Percentiles rank a stretch among this genome's conserved stretches.
Conservation (phyloP, 2,329 filamentous ascomycete genomes). For the Huntiella savannae region DNA sequence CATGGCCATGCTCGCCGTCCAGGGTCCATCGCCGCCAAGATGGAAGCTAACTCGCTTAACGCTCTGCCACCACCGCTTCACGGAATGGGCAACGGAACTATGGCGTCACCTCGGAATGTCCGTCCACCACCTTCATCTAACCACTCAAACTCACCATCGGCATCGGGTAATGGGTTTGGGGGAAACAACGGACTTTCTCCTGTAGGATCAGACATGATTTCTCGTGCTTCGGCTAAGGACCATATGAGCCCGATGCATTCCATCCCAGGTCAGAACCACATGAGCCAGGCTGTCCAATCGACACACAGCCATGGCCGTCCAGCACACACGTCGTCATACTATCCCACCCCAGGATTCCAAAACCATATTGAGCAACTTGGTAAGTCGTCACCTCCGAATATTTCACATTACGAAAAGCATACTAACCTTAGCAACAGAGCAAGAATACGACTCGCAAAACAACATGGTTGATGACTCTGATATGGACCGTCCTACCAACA, state of each 20-base stretch:
- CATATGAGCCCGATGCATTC: slow-evolving; percentile 18
- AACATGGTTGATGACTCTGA: slow-evolving; percentile 76
- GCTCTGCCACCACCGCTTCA: slow-evolving; percentile 27
- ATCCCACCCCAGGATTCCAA: slow-evolving; percentile 66
- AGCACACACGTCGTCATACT: slow-evolving; percentile 35
- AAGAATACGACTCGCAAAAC: slow-evolving; percentile 84
- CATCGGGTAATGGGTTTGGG: slow-evolving; percentile 26
- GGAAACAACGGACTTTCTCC: slow-evolving; percentile 24
- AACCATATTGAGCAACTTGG: slow-evolving; percentile 91
- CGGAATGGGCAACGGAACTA: slow-evolving; percentile 23
- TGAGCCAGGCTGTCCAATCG: background rate
- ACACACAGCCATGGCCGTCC: too few species aligned
- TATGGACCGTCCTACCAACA: slow-evolving; percentile 27
- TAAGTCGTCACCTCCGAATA: slow-evolving; percentile 39
- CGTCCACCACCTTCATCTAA: slow-evolving; percentile 62
- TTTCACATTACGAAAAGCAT: slow-evolving; percentile 19
- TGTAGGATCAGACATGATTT: slow-evolving; percentile 25
- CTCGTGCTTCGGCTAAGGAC: slow-evolving; percentile 17
- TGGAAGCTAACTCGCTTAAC: slow-evolving; percentile 31
- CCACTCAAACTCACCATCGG: slow-evolving; percentile 41
- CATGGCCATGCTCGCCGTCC: slow-evolving; percentile 59
- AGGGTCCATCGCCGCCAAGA: slow-evolving; percentile 56
- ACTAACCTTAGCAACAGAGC: slow-evolving; percentile 64
- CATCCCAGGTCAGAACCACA: slow-evolving; percentile 2
- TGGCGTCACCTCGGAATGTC: slow-evolving; percentile 40